Evolutionary conservation across 139 green algal genomes (phyloP).

Genomic region (Pleodorina starrii): DNA sequence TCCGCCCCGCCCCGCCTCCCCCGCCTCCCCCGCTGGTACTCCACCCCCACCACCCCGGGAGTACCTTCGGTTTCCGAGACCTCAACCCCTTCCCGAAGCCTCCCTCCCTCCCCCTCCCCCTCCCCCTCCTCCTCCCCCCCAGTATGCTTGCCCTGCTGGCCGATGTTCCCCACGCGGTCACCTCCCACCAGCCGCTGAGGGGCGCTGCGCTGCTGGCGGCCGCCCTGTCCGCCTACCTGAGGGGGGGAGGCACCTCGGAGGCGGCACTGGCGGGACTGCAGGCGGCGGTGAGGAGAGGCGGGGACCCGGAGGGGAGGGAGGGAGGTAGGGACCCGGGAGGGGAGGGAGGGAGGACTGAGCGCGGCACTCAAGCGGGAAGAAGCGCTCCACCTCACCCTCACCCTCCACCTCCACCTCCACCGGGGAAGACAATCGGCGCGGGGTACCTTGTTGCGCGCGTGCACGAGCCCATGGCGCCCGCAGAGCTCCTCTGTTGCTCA

Average conservation of each 20-base stretch:
- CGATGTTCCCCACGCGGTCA: slow-evolving; percentile 16
- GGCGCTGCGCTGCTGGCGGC: slow-evolving; percentile 39
- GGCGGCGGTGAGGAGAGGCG: slow-evolving; percentile 15
- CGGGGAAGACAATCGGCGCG: no score
- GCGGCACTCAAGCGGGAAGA: no score
- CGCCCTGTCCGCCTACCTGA: slow-evolving; percentile 26
- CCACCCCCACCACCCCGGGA: no score
- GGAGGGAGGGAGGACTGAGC: not conserved
- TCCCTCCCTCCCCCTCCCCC: not conserved
- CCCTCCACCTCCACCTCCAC: no score
- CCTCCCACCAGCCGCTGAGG: slow-evolving; percentile 11
- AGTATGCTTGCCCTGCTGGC: slow-evolving; percentile 19
- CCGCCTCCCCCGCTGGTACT: no score
- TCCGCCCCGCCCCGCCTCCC: no score
- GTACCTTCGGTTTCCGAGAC: no score
- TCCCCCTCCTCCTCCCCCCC: not conserved
- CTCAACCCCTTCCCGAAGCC: no score
- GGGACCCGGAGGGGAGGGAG: not conserved
- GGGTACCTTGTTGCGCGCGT: no score
- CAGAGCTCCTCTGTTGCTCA: no score
- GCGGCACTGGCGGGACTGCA: slow-evolving; percentile 12
- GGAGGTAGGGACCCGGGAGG: not conserved
- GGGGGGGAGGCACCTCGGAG: slow-evolving; percentile 6
- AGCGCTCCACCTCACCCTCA: no score
- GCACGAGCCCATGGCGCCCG: no score